Base-by-base conservation (phyloP, 1,284 basidiomycete species). In the Cryptococcus deneoformans region DNA sequence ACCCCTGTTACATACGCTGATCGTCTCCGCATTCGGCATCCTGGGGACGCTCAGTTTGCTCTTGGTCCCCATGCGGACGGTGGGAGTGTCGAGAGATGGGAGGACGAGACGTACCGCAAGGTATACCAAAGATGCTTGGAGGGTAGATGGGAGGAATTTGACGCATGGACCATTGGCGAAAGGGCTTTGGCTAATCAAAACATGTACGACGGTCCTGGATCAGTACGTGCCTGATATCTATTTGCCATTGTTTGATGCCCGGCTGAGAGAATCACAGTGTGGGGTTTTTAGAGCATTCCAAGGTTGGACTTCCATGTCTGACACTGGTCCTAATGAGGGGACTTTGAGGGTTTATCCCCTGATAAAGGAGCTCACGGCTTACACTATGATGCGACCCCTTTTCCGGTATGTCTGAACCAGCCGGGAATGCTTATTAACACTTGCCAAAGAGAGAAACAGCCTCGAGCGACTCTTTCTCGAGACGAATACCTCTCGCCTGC, bases 341-440 rank as follows among this genome's bases (percentile, higher is more conserved):
- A 93, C 90, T 0, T 79, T 93, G 3, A 78, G 79, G 1, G 87
- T 92, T 11, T 90, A 89, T 75, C 90, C 91, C 0, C 82, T 87
- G 63, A 79, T 94, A 8, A 67, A 82, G 7, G 80, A 91, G 24
- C 85, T 87, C 9, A 89, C 89, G 52, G 86, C 89, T 0, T 92
- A 91, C 68, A 79, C 85, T 49, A 81, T 90, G 10, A 80, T 92
- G 0, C 83, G 89, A 0, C 89, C 88, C 88, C 87, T 91, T 78
- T 91, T 91, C 82, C 81, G 65, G 64, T 55, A 35, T 36, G 52
- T 56, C 9, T 14, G 5, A 9, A 47, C 6, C 11, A 8, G 24
- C 10, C 2, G 36, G 5, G 14, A 9, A 12, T 24, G 39, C n/a
- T 38, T 20, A 24, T 50, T 9, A 11, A 16, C 5, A 12, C 43